Base-by-base conservation (phyloP, 83 land plant genomes). In the Diphasiastrum complanatum region DNA sequence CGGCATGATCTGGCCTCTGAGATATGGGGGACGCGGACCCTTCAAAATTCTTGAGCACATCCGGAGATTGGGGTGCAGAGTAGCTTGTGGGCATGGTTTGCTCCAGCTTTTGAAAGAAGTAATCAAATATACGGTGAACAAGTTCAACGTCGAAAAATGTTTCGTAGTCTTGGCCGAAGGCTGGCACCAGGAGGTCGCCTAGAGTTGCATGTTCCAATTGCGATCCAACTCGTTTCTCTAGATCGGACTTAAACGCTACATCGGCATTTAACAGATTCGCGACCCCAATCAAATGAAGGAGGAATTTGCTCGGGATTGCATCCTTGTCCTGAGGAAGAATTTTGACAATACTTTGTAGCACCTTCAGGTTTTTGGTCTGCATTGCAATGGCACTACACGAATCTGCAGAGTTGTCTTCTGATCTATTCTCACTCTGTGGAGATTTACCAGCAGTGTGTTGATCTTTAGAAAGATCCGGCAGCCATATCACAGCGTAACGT, bases 181-280 rank as follows among this genome's bases (percentile, higher is more conserved):
- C 83, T 0, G 96, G 96, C 45, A 89, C 77, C 30, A 89, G 81
- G 24, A 89, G 69, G 65, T 89, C 90, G 41, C 76, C 84, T 28
- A 89, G 67, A 3, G 63, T 33, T 18, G 87, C 86, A 67, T 85
- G 87, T 36, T 89, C 90, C 36, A 89, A 14, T 66, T 89, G 96
- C 75, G 67, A 50, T 46, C 87, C 96, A 11, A 78, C 68, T 51
- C 79, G 71, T 36, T 48, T 75, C 79, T 89, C 96, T 61, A 85
- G 60, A 63, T 67, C 76, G 29, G 65, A 51, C 57, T 79, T 75
- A 43, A 86, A 80, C 27, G 66, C 50, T 10, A 68, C 56, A 34
- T 62, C 65, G 33, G 73, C 79, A 11, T 68, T 65, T 12, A 85
- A 64, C 45, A 85, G 64, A 77, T 75, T 78, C 2, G 87, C 87